Percentiles rank a stretch among this genome's conserved stretches.
Conservation (phyloP, 768 basidiomycete genomes). For the Pleurotus tuber-regium region DNA sequence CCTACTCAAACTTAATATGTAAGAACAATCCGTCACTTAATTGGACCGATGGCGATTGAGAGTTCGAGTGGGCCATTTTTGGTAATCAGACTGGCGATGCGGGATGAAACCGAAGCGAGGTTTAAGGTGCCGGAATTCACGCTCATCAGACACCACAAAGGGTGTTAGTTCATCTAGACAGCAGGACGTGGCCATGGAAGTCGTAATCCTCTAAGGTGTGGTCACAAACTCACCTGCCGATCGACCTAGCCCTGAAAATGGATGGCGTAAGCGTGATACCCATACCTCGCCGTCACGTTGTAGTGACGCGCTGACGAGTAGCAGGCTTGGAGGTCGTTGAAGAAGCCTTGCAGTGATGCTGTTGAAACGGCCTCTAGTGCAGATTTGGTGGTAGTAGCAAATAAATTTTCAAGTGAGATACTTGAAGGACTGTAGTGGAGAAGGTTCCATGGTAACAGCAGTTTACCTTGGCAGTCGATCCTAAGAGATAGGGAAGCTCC, state of each 20-base stretch:
- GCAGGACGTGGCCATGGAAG: conserved; percentile 87
- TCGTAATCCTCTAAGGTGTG: conserved; percentile 84
- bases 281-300: conserved; percentile 78
- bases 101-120: conserved; percentile 69
- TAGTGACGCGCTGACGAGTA: conserved; percentile 72
- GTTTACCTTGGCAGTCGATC: conserved; percentile 85
- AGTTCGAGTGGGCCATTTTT: conserved; percentile 82
- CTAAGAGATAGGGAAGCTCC: conserved; percentile 76
- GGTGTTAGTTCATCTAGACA: conserved; percentile 88
- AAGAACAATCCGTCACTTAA: conserved; percentile 82
- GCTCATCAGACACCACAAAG: conserved; percentile 84
- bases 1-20: conserved; percentile 84
- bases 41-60: conserved; percentile 81
- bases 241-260: conserved; percentile 90
- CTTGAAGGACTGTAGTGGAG: conserved; percentile 87
- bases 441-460: conserved; percentile 87
- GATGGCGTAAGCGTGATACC: conserved; percentile 86
- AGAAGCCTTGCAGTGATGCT: conserved; percentile 74
- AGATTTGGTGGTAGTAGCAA: conserved; percentile 90
- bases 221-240: conserved; percentile 89
- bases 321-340: conserved; percentile 76
- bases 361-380: conserved; percentile 78
- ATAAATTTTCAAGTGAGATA: conserved; percentile 86
- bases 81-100: conserved; percentile 69
- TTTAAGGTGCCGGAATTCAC: conserved; percentile 80